These are phyloP conservation scores for Rutidosis leptorrhynchoides DNA, from an alignment of 129 eudicot genomes.

Conservation along the genomic window DNA sequence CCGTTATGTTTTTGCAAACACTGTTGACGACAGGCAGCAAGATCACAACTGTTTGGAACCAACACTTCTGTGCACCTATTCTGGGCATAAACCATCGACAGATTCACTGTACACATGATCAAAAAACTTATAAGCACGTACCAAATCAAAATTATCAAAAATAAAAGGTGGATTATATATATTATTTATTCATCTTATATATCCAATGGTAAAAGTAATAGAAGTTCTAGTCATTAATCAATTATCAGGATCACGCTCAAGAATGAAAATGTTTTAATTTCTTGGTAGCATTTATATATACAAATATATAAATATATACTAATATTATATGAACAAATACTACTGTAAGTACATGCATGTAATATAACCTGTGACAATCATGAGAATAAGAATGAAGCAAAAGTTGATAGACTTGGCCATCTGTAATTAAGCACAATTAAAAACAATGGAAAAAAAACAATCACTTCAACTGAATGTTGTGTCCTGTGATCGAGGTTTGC, in stretches of 20 bases:
- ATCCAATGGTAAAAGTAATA: too few relatives aligned
- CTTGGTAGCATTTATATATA: too few relatives aligned
- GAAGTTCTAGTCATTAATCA: too few relatives aligned
- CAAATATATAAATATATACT: too few relatives aligned
- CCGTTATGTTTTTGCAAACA: not conserved
- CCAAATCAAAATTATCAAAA: not conserved
- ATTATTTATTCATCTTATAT: not conserved
- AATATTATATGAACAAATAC: too few relatives aligned
- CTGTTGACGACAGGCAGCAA: conserved; percentile 5
- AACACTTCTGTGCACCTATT: conserved; percentile 10
- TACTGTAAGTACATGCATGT: too few relatives aligned
- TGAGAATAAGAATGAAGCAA: not conserved
- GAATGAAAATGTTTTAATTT: too few relatives aligned
- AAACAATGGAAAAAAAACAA: too few relatives aligned
- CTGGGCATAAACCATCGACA: conserved; percentile 5
- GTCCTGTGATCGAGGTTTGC: not conserved
- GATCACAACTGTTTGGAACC: not conserved
- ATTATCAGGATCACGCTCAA: too few relatives aligned
- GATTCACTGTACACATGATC: not conserved
- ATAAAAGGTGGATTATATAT: not conserved
- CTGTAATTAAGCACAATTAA: not conserved
- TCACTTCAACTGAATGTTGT: not conserved
- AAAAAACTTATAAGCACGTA: not conserved
- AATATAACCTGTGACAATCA: conserved; percentile 4
- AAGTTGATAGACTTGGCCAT: not conserved